Evolutionary conservation across 371 early-diverging fungal genomes (phyloP), one percentile per base, ranked within the genome.

Genomic region (Basidiobolus meristosporus): DNA sequence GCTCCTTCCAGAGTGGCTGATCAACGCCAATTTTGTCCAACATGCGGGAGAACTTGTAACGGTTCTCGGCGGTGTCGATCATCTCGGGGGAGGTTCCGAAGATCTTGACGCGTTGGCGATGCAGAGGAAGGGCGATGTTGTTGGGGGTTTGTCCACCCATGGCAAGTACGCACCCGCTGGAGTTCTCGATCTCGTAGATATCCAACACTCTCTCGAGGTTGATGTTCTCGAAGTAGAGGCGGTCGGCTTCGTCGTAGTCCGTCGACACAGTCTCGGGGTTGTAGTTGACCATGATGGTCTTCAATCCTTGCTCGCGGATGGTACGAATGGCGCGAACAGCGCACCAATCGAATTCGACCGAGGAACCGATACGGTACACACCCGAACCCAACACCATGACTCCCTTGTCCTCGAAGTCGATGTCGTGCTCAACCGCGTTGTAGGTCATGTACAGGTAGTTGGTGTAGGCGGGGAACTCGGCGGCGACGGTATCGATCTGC

Each of bases 311-410:
- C 39, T 69, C 62, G 31, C 90, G 81, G 38, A 95, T 65, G 11
- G 88, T 79, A 44, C 90, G 83, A 41, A 91, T 86, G 26, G 86
- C 78, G 28, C 84, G 73, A 16, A 91, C 92, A 16, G 81, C 90
- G 54, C 95, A 91, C 95, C 95, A 91, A 56, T 95, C 92, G 56
- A 91, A 91, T 57, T 95, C 92, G n/a, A 90, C 90, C 39, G 85
- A 85, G 1, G 82, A 81, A 37, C 95, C 95, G 42, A 95, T 95
- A 49, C 95, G 83, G 61, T 95, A 95, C 1, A 95, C 95, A 45
- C 95, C 95, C 0, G 83, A 82, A 22, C 95, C 95, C 11, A 95
- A 62, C 6, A 95, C 95, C 83, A 90, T 90, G 29, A 82, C 65
- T 42, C 90, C 91, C 41, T 77, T 62, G 51, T 89, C 90, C 31